Evolutionary conservation across 2,329 filamentous ascomycete species (phyloP), one percentile per base, ranked within the genome.

Genomic region (Aspergillus sp.): DNA sequence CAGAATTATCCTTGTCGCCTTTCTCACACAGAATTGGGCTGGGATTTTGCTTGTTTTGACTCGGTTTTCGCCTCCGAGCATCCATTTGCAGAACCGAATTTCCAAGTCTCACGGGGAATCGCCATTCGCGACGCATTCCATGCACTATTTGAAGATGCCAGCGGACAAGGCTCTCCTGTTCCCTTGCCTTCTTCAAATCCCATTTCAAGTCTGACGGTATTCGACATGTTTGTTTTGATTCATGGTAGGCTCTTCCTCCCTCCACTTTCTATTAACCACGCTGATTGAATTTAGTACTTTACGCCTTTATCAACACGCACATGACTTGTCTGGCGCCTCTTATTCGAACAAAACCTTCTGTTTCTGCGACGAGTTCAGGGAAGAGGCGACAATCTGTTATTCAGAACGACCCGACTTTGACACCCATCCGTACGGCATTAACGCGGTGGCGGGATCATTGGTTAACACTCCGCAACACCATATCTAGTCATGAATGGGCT

Each of bases 1-100:
- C 73, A 76, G 39, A 79, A 80, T 47, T 78, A 75, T 53, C 78
- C 78, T 0, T 76, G 73, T 43, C 76, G 77, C 6, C 58, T 79
- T 11, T 69, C 69, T 0, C 66, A 73, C 21, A 68, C 67, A 11
- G 78, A 80, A 61, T 68, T 79, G 59, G 71, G 77, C 52, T 77
- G 72, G 54, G 77, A 79, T 23, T 66, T 80, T n/a, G 76, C 76
- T 3, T 78, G 74, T 53, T 68, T 75, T 52, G 74, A 79, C 53
- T 58, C 68, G 1, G 43, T 78, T 2, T 80, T 78, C 63, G 64
- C 65, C 44, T 74, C 74, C 4, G 58, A 68, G 7, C 77, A 79
- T 59, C 78, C 78, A 23, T 79, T 79, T 51, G 62, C 72, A 41
- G 72, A 78, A 39, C 70, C 70, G 2, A 70, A 70, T 1, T 79